Conservation (phyloP, 371 early-diverging fungal genomes). For the Mucor saturninus region DNA sequence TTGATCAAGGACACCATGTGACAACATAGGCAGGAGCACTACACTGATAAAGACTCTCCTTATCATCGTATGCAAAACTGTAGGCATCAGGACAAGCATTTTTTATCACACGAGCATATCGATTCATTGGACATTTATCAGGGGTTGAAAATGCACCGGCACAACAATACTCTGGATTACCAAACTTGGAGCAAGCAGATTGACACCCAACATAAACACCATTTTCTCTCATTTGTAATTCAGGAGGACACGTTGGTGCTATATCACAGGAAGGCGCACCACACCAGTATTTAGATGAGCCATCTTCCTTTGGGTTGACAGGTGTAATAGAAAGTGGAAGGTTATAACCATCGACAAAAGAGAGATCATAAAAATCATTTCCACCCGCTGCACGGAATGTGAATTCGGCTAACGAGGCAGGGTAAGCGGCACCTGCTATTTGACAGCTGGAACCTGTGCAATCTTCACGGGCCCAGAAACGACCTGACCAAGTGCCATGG, state of each 20-base stretch:
- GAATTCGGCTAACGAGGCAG: conserved; percentile 42
- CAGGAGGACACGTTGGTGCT: conserved; percentile 33
- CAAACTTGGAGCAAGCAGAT: conserved; percentile 30
- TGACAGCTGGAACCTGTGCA: conserved; percentile 31
- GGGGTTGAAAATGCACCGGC: conserved; percentile 7
- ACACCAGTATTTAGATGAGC: conserved; percentile 26
- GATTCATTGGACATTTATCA: conserved; percentile 16
- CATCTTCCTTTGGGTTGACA: neutral
- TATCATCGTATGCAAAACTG: conserved; percentile 27
- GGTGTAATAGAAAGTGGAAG: conserved; percentile 38
- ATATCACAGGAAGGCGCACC: conserved; percentile 29
- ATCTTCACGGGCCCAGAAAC: conserved; percentile 39
- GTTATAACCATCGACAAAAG: conserved; percentile 48
- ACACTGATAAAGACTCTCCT: conserved; percentile 26
- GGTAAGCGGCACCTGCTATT: conserved; percentile 31
- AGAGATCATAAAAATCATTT: conserved; percentile 42
- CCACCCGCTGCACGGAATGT: conserved; percentile 19
- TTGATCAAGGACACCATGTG: conserved; percentile 27
- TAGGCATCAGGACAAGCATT: conserved; percentile 25
- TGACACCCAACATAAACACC: conserved; percentile 29
- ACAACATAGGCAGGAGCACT: conserved; percentile 9
- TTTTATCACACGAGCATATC: conserved; percentile 21
- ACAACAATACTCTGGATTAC: conserved; percentile 28
- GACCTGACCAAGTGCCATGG: conserved; percentile 28
- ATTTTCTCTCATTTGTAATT: conserved; percentile 15